Evolutionary conservation across 768 basidiomycete genomes (phyloP).

Genomic region (Tulasnella sp.): DNA sequence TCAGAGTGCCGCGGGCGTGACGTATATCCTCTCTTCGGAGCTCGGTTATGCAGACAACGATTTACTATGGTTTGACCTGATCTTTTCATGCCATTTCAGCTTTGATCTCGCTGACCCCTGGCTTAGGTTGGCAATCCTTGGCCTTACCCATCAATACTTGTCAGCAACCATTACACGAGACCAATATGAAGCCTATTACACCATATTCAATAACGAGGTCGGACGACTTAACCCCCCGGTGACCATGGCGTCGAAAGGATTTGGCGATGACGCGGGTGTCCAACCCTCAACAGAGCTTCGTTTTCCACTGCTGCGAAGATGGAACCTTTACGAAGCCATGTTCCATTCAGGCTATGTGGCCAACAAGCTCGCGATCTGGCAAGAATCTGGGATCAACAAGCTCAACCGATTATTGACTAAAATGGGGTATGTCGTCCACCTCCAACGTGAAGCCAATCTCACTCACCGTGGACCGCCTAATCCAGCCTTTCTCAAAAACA

Average conservation of each 20-base stretch:
- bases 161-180: conserved; percentile 85
- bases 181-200: conserved; percentile 79
- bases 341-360: conserved; percentile 96
- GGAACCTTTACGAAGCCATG: conserved; percentile 99
- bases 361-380: conserved; percentile 94
- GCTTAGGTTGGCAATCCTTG: conserved; percentile 86
- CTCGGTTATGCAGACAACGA: conserved; percentile 93
- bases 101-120: conserved; percentile 2
- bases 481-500: conserved; percentile 88
- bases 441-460: neutral
- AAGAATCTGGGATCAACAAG: conserved; percentile 86
- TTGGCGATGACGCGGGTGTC: conserved; percentile 83
- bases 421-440: conserved; percentile 78
- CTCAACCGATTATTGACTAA: conserved; percentile 92
- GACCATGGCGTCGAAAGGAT: conserved; percentile 42
- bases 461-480: neutral
- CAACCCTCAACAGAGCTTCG: conserved; percentile 86
- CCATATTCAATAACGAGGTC: conserved; percentile 88
- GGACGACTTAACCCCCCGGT: conserved; percentile 77
- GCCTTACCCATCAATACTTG: conserved; percentile 90
- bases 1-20: conserved; percentile 84
- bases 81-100: neutral
- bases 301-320: conserved; percentile 94
- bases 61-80: conserved; percentile 72
- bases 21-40: conserved; percentile 89